phyloP scores from a whole-genome alignment of 768 basidiomycete species.

The Podaxis carcinomalis region DNA sequence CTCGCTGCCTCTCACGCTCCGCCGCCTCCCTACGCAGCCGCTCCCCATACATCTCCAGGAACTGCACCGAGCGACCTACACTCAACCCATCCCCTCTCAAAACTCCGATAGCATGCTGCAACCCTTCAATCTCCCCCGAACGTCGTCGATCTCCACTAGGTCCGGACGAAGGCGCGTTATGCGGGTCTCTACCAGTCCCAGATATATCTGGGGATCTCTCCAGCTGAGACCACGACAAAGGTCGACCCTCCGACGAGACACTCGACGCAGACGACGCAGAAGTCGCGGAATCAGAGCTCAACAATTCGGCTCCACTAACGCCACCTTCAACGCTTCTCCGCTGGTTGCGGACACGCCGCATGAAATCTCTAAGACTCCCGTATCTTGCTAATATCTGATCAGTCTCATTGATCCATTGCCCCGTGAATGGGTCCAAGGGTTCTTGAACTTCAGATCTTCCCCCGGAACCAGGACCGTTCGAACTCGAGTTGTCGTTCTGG shows the following conservation, averaged over 20 bases:
- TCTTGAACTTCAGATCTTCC: constrained; percentile 7
- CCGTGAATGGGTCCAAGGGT: not conserved
- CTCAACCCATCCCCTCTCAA: constrained; percentile 7
- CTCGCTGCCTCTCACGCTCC: not conserved
- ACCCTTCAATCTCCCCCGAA: not conserved
- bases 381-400: not conserved
- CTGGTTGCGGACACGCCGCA: not conserved
- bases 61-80: constrained; percentile 4
- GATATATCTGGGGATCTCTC: constrained; percentile 5
- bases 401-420: not conserved
- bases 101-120: not conserved
- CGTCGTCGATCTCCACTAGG: not conserved
- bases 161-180: not conserved
- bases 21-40: not conserved
- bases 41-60: constrained; percentile 5
- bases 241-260: not conserved
- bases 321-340: not conserved
- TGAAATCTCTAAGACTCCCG: not conserved
- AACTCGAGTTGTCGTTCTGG: constrained; percentile 18
- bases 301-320: not conserved
- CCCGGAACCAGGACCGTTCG: not conserved
- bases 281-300: not conserved
- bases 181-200: not conserved
- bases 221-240: constrained; percentile 1
- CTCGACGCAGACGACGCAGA: not conserved